Evolutionary conservation across 768 basidiomycete genomes (phyloP).

Genomic region (Leccinum broughii): DNA sequence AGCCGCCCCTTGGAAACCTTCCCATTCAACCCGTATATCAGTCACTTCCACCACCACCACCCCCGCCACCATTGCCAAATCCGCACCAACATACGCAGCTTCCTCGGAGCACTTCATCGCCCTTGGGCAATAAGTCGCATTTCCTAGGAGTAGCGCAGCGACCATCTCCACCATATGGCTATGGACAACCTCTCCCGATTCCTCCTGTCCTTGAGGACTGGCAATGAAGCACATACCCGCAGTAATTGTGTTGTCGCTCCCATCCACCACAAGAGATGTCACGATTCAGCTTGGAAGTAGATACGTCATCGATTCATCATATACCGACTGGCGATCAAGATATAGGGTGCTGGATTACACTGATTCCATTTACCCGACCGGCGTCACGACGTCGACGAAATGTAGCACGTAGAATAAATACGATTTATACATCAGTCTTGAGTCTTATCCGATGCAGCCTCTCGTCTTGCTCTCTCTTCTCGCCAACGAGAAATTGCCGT

Average conservation of each 20-base stretch:
- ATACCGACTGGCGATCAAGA: not conserved
- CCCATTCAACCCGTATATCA: slow-evolving; percentile 42
- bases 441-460: slow-evolving; percentile 5
- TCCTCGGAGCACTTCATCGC: slow-evolving; percentile 24
- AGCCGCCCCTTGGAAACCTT: slow-evolving; percentile 46
- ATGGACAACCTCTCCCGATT: slow-evolving; percentile 33
- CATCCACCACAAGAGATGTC: slow-evolving; percentile 11
- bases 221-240: slow-evolving; percentile 24
- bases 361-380: slow-evolving; percentile 1
- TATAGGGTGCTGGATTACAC: slow-evolving; percentile 22
- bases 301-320: slow-evolving; percentile 5
- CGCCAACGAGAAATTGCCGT: slow-evolving; percentile 84
- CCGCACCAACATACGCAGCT: slow-evolving; percentile 31
- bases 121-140: slow-evolving; percentile 31
- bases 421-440: slow-evolving; percentile 7
- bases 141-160: slow-evolving; percentile 44
- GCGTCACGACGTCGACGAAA: slow-evolving; percentile 4
- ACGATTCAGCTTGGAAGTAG: slow-evolving; percentile 14
- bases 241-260: slow-evolving; percentile 18
- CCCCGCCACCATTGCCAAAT: slow-evolving; percentile 35
- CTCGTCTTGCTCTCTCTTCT: slow-evolving; percentile 38
- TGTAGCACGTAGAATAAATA: slow-evolving; percentile 16
- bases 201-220: slow-evolving; percentile 25
- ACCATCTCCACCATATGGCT: slow-evolving; percentile 36
- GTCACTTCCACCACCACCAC: slow-evolving; percentile 32